These are phyloP conservation scores for Serendipita sp. DNA, from an alignment of 768 basidiomycete genomes.

Conservation along the genomic window DNA sequence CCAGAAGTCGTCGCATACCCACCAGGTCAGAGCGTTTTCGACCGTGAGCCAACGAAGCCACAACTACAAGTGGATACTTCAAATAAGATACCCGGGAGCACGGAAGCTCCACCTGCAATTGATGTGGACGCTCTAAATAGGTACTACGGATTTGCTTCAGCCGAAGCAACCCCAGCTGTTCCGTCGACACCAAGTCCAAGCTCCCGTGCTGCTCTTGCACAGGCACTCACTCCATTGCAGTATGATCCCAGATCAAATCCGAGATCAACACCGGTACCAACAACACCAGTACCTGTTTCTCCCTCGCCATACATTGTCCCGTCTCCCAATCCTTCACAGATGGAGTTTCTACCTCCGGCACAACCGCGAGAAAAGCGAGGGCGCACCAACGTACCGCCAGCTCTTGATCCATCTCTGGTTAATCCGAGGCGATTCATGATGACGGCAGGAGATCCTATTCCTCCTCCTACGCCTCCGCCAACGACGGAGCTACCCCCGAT, in stretches of 20 bases:
- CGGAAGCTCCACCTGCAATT: not conserved
- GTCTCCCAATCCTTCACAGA: not conserved
- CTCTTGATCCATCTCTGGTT: not conserved
- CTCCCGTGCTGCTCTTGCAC: not conserved
- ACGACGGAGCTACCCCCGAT: constrained; percentile 5
- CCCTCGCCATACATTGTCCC: constrained; percentile 4
- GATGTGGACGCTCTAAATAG: not conserved
- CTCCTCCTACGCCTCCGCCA: not conserved
- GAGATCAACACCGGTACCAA: not conserved
- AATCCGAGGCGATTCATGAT: not conserved
- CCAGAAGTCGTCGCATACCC: not conserved
- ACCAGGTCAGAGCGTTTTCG: not conserved
- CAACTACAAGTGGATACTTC: not conserved
- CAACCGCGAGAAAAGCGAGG: not conserved
- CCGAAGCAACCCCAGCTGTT: not conserved
- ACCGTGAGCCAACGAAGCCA: not conserved
- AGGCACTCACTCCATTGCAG: not conserved
- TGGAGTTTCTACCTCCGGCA: not conserved
- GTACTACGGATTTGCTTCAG: not conserved
- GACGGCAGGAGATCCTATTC: not conserved
- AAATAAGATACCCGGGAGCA: not conserved
- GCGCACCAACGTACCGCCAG: not conserved
- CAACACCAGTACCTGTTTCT: not conserved
- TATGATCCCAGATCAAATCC: not conserved
- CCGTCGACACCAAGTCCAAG: not conserved